Conservation (phyloP, 495 filamentous ascomycete genomes). For the Rostrohypoxylon terebratum region DNA sequence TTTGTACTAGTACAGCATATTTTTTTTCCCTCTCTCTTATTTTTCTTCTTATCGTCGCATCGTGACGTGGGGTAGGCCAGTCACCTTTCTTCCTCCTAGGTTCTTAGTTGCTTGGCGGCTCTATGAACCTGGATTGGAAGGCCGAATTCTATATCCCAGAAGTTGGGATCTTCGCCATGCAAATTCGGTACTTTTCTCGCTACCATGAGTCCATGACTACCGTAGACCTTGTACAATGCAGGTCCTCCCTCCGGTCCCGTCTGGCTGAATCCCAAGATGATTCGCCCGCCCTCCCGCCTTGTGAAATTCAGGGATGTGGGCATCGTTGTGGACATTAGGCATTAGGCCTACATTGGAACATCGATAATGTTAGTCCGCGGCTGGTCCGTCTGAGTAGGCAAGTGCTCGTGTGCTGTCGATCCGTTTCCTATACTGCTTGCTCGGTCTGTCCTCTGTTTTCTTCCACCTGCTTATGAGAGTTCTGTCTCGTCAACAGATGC, state of each 20-base stretch:
- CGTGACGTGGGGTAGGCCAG: constrained; percentile 27
- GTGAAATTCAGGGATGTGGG: constrained; percentile 29
- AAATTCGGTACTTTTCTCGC: constrained; percentile 11
- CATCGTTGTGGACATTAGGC: neutral
- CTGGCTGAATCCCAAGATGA: constrained; percentile 17
- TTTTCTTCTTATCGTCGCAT: constrained; percentile 27
- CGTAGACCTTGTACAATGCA: constrained; percentile 28
- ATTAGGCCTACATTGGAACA: neutral
- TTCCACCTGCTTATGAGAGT: constrained; percentile 31
- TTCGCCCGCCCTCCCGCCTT: constrained; percentile 19
- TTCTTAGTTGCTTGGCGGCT: constrained; percentile 28
- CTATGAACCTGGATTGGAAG: constrained; percentile 26
- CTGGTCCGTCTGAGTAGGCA: constrained; percentile 21
- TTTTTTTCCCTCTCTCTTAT: neutral
- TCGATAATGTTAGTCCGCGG: constrained; percentile 21
- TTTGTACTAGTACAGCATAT: neutral
- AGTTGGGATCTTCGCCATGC: constrained; percentile 43
- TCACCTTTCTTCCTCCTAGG: constrained; percentile 18
- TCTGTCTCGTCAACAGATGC: constrained; percentile 24
- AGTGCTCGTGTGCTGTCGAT: constrained; percentile 40
- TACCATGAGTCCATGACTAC: constrained; percentile 2
- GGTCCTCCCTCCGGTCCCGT: constrained; percentile 7
- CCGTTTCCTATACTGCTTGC: constrained; percentile 36
- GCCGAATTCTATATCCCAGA: constrained; percentile 34
- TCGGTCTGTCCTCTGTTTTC: constrained; percentile 13